A percentile compares a stretch with the other conserved stretches of the same genome.
These are phyloP conservation scores for Beauveria pseudobassiana DNA, from an alignment of 2,329 filamentous ascomycete species.

Conservation along the genomic window DNA sequence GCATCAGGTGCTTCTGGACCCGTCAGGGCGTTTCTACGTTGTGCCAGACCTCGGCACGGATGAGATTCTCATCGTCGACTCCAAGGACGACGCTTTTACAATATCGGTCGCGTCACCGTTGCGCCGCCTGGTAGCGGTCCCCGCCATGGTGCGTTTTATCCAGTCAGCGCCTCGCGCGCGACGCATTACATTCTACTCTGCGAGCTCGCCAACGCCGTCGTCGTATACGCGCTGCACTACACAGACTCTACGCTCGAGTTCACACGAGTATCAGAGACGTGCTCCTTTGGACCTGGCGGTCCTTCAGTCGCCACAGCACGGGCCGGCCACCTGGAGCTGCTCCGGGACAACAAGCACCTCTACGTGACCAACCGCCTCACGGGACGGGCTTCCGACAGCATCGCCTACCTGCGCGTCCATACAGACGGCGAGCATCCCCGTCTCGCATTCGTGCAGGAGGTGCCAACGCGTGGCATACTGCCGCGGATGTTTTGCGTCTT, in stretches of 20 bases:
- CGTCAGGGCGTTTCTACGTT: constrained; percentile 40
- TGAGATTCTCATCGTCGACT: constrained; percentile 38
- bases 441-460: constrained; percentile 27
- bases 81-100: constrained; percentile 31
- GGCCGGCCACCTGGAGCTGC: constrained; percentile 38
- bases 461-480: constrained; percentile 27
- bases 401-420: constrained; percentile 37
- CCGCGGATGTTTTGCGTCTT: constrained; percentile 41
- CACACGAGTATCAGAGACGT: constrained; percentile 28
- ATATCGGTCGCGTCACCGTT: constrained; percentile 27
- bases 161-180: constrained; percentile 22
- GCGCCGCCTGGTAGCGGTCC: constrained; percentile 36
- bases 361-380: constrained; percentile 46
- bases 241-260: constrained; percentile 28
- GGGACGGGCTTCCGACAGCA: constrained; percentile 36
- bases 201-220: constrained; percentile 38
- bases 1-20: constrained; percentile 42
- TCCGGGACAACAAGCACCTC: constrained; percentile 34
- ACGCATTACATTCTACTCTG: constrained; percentile 41
- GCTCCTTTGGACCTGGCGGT: constrained; percentile 30
- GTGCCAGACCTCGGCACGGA: constrained; percentile 44
- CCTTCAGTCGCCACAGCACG: constrained; percentile 30
- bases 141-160: constrained; percentile 43
- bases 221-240: constrained; percentile 36
- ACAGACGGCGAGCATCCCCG: constrained; percentile 13